Evolutionary conservation across 306 rosid species (phyloP), one percentile per base, ranked within the genome.

Genomic region (Cucumis melo): DNA sequence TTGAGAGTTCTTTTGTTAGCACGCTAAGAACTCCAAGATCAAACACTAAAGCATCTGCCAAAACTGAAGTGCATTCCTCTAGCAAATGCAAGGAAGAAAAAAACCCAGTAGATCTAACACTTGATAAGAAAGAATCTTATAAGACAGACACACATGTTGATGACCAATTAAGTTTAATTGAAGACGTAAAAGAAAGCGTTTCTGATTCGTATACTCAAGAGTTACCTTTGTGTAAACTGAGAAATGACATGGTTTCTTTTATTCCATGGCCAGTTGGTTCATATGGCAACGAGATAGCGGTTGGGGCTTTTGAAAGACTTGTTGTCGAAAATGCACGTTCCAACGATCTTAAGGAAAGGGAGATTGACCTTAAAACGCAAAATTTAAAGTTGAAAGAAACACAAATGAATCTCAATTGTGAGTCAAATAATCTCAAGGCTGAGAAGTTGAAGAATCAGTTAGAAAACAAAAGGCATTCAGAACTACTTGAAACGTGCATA

Each of bases 1-100:
- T 94, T 81, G 97, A 94, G 77, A 83, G 81, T 56, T 94, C 98
- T 65, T 94, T 94, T 80, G 74, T 80, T 21, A 91, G 96, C 85
- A 94, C 96, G 46, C 79, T 91, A 85, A 90, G 84, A 84, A 91
- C 98, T 78, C 96, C 87, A 13, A 82, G 76, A 79, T 84, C 82
- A 74, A 83, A 90, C 79, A 85, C 86, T 58, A 89, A 89, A 50
- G 83, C 91, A 66, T 78, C 91, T 20, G 27, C 66, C 21, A 59
- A 51, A 74, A 78, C 61, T 29, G 87, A 78, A 34, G 80, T 79
- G 62, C 24, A 61, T 71, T 71, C 61, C 79, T 68, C 76, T 55
- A 72, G 80, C 74, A 73, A 74, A 65, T 39, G 7, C 58, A 78
- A 80, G 36, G 51, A 56, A 70, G 82, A 82, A 83, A 46, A 63